Base-by-base conservation (phyloP, 2,329 filamentous ascomycete species). In the Botrytis deweyae region DNA sequence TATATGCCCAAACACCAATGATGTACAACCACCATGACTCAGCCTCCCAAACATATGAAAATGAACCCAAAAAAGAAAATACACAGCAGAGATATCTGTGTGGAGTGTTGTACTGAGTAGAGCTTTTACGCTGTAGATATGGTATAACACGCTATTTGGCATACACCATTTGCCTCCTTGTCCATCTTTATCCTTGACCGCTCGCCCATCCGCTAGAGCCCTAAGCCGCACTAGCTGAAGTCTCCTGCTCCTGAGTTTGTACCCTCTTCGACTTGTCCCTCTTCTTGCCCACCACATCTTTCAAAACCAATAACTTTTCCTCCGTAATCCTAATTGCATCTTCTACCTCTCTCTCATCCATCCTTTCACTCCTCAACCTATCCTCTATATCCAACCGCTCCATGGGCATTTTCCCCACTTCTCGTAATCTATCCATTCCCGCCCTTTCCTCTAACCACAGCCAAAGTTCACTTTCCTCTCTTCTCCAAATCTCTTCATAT, bases 401-500 rank as follows among this genome's bases (percentile, higher is more conserved):
- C 18, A 78, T 76, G 3, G 79, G 78, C 76, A 79, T 81, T 58
- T 74, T 76, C 9, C 75, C 74, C 12, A 78, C 74, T 89, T 72
- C 88, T 86, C 33, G 94, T 93, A 84, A 97, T 89, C 81, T 96
- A 84, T 3, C 93, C 92, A 95, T 95, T 3, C 78, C 79, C 6
- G 80, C 78, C 38, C 80, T 76, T 65, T 80, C 80, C 68, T 79
- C 79, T 6, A 80, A 76, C 82, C 80, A 81, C 71, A 80, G 75
- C 78, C 82, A 82, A 0, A 82, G 74, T 65, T 82, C 81, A 64
- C 80, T 82, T 55, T 82, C 81, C 75, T 82, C 82, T 70, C 78
- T 75, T 70, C 79, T 77, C 78, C 81, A 99, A 80, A 98, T 92
- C 83, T 97, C 93, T 78, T 98, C 95, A 81, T 98, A 98, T 0